Base-by-base conservation (phyloP, 2,329 filamentous ascomycete species). In the Claviceps lovelessii region DNA sequence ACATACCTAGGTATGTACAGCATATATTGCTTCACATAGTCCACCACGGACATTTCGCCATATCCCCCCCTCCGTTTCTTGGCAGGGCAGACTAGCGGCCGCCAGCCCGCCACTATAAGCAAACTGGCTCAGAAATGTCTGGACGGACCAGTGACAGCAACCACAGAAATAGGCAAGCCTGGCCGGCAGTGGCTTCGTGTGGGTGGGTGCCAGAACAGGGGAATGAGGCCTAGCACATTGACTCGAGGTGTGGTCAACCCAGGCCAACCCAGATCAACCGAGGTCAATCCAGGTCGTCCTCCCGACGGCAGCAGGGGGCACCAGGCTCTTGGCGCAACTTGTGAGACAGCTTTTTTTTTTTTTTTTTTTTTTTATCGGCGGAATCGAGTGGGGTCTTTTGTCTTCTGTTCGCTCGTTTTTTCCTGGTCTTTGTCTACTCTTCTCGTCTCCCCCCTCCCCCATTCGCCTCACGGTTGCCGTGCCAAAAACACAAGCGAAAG, bases 111-210 rank as follows among this genome's bases (percentile, higher is more conserved):
- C 51, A 39, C n/a, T 17, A 41, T 15, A 47, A 39, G n/a, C 33
- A 39, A 19, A 19, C 28, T 29, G n/a, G 29, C 17, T 33, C 11
- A 23, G 19, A 23, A 52, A 48, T 54, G 13, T 33, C 46, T 7
- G 39, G 29, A 41, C n/a, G 23, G 23, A 23, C 23, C 23, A 23
- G 23, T 45, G 23, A 39, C 31, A 37, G n/a, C 15, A 35, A 23
- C 29, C 41, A 29, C 15, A 33, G 46, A 33, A 33, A 10, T 41
- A 6, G 23, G 13, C 39, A 45, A 51, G 53, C 28, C 44, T 35
- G 37, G 19, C 41, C 51, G 54, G 51, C 50, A 50, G 46, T 49
- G 54, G 54, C 54, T 47, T 33, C 17, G 49, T 46, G 49, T 41
- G 49, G 44, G 35, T 37, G 35, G 35, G 31, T 19, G 33, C 42